Evolutionary conservation across 805 yeast species (phyloP).

Genomic region (Myxozyma melibiosi): DNA sequence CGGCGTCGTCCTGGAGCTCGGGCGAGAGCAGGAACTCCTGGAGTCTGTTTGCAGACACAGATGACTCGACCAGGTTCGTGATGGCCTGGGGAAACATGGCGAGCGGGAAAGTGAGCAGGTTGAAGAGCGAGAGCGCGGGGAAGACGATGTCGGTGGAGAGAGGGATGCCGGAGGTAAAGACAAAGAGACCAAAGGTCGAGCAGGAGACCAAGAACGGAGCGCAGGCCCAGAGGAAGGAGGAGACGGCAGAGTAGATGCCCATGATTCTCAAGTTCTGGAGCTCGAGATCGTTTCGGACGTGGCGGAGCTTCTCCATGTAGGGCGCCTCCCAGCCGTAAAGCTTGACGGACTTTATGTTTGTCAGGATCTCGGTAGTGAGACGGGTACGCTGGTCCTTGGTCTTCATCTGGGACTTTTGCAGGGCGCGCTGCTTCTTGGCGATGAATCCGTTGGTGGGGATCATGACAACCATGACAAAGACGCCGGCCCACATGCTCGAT

Average conservation of each 20-base stretch:
- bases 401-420: constrained; percentile 86
- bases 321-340: constrained; percentile 96
- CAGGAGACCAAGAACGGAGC: constrained; percentile 91
- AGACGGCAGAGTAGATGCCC: constrained; percentile 70
- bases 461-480: constrained; percentile 73
- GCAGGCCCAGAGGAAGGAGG: constrained; percentile 75
- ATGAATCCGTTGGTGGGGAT: constrained; percentile 77
- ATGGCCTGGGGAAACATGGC: constrained; percentile 91
- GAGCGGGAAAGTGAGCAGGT: constrained; percentile 85
- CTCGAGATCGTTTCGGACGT: constrained; percentile 81
- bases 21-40: constrained; percentile 65
- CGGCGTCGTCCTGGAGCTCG: constrained; percentile 83
- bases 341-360: constrained; percentile 89
- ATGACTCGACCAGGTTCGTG: constrained; percentile 83
- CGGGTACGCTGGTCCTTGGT: constrained; percentile 93
- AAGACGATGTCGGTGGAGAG: constrained; percentile 85
- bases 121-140: constrained; percentile 86
- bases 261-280: constrained; percentile 76
- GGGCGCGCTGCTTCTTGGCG: constrained; percentile 64
- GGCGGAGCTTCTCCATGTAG: constrained; percentile 67
- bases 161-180: constrained; percentile 61
- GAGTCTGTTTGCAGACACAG: constrained; percentile 59
- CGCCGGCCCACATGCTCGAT: constrained; percentile 90
- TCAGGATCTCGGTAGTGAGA: constrained; percentile 81
- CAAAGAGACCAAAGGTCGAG: constrained; percentile 82